phyloP scores from a whole-genome alignment of 371 early-diverging fungal genomes.

The Haplosporangium sp. region DNA sequence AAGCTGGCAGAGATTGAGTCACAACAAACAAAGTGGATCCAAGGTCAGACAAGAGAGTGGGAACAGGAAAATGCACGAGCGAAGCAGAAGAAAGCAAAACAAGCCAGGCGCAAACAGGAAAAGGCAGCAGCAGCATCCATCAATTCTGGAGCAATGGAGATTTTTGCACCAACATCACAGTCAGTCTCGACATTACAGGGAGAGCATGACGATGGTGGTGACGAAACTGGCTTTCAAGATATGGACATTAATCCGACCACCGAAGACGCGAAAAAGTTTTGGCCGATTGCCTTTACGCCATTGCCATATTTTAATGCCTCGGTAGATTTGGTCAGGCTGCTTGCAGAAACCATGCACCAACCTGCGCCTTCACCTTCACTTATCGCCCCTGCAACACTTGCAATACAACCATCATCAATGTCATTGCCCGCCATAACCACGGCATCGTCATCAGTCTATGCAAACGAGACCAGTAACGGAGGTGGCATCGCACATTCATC shows the following conservation, averaged over 20 bases:
- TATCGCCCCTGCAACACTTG: background rate
- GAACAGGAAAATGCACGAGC: constrained; percentile 25
- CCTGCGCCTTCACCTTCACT: constrained; percentile 8
- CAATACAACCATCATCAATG: background rate
- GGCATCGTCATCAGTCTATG: too few species aligned
- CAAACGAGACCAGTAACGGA: background rate
- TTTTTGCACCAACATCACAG: background rate
- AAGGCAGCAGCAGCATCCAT: constrained; percentile 27
- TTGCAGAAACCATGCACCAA: constrained; percentile 48
- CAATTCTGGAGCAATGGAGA: constrained; percentile 15
- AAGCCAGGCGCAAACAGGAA: constrained; percentile 32
- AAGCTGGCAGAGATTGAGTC: constrained; percentile 64
- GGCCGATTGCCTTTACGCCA: constrained; percentile 51
- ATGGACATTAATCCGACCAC: constrained; percentile 23
- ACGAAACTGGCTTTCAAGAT: constrained; percentile 29
- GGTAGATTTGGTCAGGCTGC: constrained; percentile 35
- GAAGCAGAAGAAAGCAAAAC: constrained; percentile 28
- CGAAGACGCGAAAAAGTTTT: constrained; percentile 16
- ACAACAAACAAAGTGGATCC: constrained; percentile 45
- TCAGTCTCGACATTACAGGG: constrained; percentile 6
- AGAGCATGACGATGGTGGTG: constrained; percentile 35
- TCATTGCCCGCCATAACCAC: background rate
- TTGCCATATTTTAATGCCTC: constrained; percentile 54
- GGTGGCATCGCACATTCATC: background rate
- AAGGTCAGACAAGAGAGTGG: constrained; percentile 37